Conservation (phyloP, 768 basidiomycete genomes). For the Daedaleopsis sinensis region DNA sequence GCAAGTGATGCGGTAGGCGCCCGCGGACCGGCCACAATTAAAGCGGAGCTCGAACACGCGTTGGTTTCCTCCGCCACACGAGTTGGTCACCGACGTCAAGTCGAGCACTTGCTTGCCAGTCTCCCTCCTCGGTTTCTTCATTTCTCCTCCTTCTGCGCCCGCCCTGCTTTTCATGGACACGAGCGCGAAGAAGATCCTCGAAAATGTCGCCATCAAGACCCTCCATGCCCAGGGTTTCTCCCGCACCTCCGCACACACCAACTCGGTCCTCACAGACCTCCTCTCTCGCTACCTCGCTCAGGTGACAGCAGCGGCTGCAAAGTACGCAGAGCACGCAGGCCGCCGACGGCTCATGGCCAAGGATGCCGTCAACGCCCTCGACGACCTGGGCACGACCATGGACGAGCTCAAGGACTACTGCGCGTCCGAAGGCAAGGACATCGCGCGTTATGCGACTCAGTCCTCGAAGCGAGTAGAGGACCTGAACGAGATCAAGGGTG, state of each 20-base stretch:
- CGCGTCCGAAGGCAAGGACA: constrained; percentile 65
- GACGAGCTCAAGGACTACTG: constrained; percentile 73
- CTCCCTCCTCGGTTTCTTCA: background rate
- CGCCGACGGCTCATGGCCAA: constrained; percentile 54
- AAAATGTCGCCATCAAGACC: constrained; percentile 67
- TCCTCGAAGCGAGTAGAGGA: constrained; percentile 71
- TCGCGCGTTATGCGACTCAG: constrained; percentile 67
- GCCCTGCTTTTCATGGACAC: constrained; percentile 46
- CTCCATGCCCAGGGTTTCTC: constrained; percentile 81
- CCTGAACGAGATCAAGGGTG: constrained; percentile 72
- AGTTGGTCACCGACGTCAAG: constrained; percentile 5
- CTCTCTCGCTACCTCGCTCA: constrained; percentile 74
- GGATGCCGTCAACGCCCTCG: constrained; percentile 68
- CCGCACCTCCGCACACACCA: constrained; percentile 73
- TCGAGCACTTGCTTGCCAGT: background rate
- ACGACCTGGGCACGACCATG: constrained; percentile 73
- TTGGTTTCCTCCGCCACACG: background rate
- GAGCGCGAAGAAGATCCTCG: constrained; percentile 62
- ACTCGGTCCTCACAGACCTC: constrained; percentile 71
- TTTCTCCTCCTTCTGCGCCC: background rate
- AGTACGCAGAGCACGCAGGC: constrained; percentile 78
- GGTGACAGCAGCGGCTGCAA: constrained; percentile 66
- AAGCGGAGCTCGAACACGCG: constrained; percentile 9
- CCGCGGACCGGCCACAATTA: background rate
- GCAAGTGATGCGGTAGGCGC: too few species aligned